Conservation (phyloP, 257 asterid species). For the Ballota nigra region DNA sequence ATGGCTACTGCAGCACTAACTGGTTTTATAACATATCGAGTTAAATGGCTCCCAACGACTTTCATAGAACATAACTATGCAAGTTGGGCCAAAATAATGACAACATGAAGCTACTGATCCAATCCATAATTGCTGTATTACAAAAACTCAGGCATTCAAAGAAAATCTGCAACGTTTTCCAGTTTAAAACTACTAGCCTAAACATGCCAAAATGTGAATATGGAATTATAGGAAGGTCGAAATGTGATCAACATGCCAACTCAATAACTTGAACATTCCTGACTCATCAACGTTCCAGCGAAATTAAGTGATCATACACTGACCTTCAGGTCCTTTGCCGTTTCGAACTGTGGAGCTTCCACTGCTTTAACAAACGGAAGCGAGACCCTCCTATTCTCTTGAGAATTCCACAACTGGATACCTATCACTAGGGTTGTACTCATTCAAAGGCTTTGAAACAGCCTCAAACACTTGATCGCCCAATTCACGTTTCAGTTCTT, state of each 20-base stretch:
- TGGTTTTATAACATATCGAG: background rate
- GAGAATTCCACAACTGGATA: constrained; percentile 55
- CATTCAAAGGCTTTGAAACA: constrained; percentile 43
- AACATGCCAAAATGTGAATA: background rate
- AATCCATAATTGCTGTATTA: background rate
- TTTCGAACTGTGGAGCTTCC: constrained; percentile 32
- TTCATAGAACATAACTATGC: background rate
- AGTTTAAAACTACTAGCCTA: background rate
- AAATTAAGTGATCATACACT: background rate
- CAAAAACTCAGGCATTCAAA: background rate
- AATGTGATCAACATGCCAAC: background rate
- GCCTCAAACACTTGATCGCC: constrained; percentile 40
- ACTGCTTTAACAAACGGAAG: constrained; percentile 37
- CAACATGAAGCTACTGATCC: background rate
- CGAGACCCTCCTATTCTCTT: constrained; percentile 32
- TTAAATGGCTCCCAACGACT: too few relatives aligned
- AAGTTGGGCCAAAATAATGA: background rate
- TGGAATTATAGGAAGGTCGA: background rate
- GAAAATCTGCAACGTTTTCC: background rate
- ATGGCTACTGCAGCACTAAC: background rate
- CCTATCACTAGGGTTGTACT: constrained; percentile 62
- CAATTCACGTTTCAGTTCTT: constrained; percentile 31
- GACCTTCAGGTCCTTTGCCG: constrained; percentile 32
- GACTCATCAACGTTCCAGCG: background rate
- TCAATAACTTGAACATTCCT: background rate